phyloP scores from a whole-genome alignment of 148 eudicot species.

The Spergularia bocconei region DNA sequence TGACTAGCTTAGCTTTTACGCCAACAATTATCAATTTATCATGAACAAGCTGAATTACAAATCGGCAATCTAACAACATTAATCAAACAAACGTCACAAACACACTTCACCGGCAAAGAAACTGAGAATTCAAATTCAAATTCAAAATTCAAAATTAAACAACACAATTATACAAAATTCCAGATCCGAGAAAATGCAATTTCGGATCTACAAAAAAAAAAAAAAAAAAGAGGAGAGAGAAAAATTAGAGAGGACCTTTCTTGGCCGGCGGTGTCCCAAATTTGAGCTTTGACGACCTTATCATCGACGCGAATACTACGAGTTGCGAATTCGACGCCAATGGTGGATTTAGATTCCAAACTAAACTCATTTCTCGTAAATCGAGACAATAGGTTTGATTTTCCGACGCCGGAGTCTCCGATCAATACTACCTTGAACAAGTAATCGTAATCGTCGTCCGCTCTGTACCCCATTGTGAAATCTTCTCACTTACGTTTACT shows the following conservation, averaged over 20 bases:
- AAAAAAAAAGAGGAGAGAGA: background rate
- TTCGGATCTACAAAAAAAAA: background rate
- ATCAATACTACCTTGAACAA: conserved; percentile 58
- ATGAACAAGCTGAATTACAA: no score
- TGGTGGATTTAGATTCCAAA: conserved; percentile 63
- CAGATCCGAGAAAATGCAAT: background rate
- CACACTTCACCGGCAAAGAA: no score
- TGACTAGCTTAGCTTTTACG: no score
- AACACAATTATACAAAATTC: background rate
- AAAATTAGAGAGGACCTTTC: conserved; percentile 34
- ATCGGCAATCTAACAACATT: no score
- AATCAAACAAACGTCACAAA: no score
- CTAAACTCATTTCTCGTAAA: conserved; percentile 66
- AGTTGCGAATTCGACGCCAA: conserved; percentile 72
- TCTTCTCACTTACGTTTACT: no score
- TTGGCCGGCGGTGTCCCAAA: conserved; percentile 77
- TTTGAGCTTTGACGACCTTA: conserved; percentile 69
- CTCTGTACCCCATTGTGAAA: conserved; percentile 40
- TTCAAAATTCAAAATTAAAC: background rate
- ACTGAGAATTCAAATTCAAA: background rate
- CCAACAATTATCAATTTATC: no score
- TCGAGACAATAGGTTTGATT: conserved; percentile 52
- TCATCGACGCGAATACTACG: conserved; percentile 58
- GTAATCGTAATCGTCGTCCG: conserved; percentile 65
- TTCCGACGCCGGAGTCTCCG: conserved; percentile 66